Conservation (phyloP, 2,329 filamentous ascomycete species). For the Fusarium fujikuroi region DNA sequence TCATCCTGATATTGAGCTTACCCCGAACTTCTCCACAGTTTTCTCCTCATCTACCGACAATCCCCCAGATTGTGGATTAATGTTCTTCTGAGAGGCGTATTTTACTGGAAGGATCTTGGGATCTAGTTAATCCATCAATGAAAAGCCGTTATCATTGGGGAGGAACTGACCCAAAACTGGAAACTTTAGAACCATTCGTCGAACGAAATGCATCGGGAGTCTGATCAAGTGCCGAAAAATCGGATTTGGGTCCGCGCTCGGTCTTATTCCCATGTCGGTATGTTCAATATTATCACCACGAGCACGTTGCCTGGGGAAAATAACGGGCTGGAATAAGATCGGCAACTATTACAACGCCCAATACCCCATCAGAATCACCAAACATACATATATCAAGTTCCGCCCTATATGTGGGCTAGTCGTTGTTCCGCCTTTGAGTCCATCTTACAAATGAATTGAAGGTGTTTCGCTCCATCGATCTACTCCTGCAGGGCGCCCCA, state of each 20-base stretch:
- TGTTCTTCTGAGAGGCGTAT: neutral
- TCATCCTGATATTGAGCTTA: constrained; percentile 5
- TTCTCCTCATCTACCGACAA: constrained; percentile 9
- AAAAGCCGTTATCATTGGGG: neutral
- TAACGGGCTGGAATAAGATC: neutral
- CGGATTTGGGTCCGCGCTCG: neutral
- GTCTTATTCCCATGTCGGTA: neutral
- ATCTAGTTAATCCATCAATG: neutral
- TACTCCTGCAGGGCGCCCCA: neutral
- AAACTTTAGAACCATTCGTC: neutral
- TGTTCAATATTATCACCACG: neutral
- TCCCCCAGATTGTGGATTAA: neutral
- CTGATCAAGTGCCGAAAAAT: constrained; percentile 8
- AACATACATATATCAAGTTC: neutral
- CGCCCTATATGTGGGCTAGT: neutral
- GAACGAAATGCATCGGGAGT: constrained; percentile 4
- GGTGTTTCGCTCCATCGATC: neutral
- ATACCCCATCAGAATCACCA: neutral
- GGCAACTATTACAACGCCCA: neutral
- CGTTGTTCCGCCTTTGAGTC: neutral
- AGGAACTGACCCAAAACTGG: neutral
- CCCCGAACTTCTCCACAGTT: constrained; percentile 21
- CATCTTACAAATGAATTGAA: neutral
- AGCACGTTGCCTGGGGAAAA: neutral
- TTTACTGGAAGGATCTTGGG: neutral